Base-by-base conservation (phyloP, 805 yeast species). In the Yarrowia bubula region DNA sequence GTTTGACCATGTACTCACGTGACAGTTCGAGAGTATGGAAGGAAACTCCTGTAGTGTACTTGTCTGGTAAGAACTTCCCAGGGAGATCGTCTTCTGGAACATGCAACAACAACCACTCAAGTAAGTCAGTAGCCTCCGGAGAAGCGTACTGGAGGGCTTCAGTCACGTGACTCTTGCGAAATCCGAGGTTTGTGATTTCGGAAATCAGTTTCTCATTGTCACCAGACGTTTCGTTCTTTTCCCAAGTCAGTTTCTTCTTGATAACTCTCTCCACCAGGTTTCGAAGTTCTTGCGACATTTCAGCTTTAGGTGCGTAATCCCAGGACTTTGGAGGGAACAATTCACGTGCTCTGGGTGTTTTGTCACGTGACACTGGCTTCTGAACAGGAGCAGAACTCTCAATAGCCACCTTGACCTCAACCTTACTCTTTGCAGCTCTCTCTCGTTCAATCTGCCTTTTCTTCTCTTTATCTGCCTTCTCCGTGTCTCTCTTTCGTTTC, bases 41-140 rank as follows among this genome's bases (percentile, higher is more conserved):
- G 10, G 65, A 61, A 5, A 61, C 57, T 22, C 55, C 57, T 1
- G 65, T 61, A 3, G 65, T 67, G 53, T 71, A 67, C 13, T 74
- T 69, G 14, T 75, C 75, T 4, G 71, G 71, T 55, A 71, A 62
- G 60, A 78, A 79, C 39, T 69, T 62, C 18, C 69, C 66, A 1
- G 99, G 99, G 37, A 93, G 77, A 71, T 93, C 99, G 72, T 92
- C 98, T 68, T 95, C 98, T 0, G 98, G 98, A 3, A 93, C 84
- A 71, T 93, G 95, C 69, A 92, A 86, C 10, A 93, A 76, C 17
- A 93, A 80, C 93, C 95, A 89, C 67, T 87, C 90, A 47, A 89
- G 74, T 0, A 87, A 80, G 28, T 81, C 84, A 1, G 81, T 79
- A 8, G 65, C 17, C 38, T 46, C 57, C 65, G 84, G 80, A 1